These are phyloP conservation scores for Blastobotrys mokoenaii DNA, from an alignment of 805 yeast genomes.

Conservation along the genomic window DNA sequence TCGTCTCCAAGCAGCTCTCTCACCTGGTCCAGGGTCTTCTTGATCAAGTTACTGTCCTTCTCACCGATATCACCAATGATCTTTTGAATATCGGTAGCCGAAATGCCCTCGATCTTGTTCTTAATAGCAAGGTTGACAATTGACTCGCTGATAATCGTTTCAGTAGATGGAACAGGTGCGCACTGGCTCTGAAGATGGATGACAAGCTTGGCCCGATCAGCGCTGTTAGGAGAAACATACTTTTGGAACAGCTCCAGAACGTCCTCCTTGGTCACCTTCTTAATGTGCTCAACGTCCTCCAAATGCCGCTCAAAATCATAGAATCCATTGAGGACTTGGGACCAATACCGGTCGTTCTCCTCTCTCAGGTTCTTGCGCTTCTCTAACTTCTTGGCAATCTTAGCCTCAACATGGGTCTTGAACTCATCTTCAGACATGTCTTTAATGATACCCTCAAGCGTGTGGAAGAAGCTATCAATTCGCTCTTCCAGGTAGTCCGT, in stretches of 20 bases:
- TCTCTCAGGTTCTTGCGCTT: slow-evolving; percentile 72
- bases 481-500: slow-evolving; percentile 68
- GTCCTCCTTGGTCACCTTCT: slow-evolving; percentile 46
- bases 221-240: slow-evolving; percentile 33
- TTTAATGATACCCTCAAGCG: slow-evolving; percentile 38
- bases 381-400: slow-evolving; percentile 56
- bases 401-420: slow-evolving; percentile 57
- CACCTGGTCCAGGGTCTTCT: not conserved
- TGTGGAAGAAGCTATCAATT: slow-evolving; percentile 54
- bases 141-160: slow-evolving; percentile 6
- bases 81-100: too few relatives aligned
- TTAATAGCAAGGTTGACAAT: slow-evolving; percentile 12
- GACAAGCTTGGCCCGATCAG: slow-evolving; percentile 37
- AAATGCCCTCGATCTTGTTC: slow-evolving; percentile 4
- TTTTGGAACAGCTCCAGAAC: slow-evolving; percentile 46
- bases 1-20: slow-evolving; percentile 5
- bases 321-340: slow-evolving; percentile 62
- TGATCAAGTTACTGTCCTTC: slow-evolving; percentile 2
- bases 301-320: slow-evolving; percentile 62
- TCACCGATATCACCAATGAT: slow-evolving; percentile 6
- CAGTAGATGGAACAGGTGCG: slow-evolving; percentile 8
- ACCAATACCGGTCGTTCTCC: slow-evolving; percentile 60
- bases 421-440: slow-evolving; percentile 58
- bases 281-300: slow-evolving; percentile 49
- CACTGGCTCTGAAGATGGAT: slow-evolving; percentile 57